These are phyloP conservation scores for Fusarium sp. DNA, from an alignment of 2,329 filamentous ascomycete species.

Conservation along the genomic window DNA sequence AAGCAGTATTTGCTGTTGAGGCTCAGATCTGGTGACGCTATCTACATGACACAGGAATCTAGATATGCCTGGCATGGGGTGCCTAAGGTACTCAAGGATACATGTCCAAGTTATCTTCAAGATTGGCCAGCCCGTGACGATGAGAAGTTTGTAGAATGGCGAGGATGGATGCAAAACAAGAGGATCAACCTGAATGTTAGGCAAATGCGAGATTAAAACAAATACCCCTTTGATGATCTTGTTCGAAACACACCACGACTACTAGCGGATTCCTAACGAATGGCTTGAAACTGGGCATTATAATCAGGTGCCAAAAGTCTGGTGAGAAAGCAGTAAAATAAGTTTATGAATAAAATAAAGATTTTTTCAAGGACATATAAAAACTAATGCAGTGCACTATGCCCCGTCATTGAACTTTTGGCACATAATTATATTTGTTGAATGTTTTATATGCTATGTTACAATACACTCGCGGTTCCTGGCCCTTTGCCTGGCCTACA, in stretches of 20 bases:
- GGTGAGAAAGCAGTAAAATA: too few species aligned
- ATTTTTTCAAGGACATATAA: too few species aligned
- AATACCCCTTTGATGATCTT: neutral
- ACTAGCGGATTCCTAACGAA: neutral
- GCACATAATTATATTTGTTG: neutral
- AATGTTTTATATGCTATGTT: constrained; percentile 6
- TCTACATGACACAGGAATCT: constrained; percentile 87
- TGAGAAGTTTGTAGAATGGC: constrained; percentile 75
- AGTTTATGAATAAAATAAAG: too few species aligned
- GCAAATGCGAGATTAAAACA: constrained; percentile 78
- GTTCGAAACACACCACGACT: neutral
- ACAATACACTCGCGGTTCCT: neutral
- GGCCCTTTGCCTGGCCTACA: neutral
- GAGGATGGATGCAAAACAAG: constrained; percentile 89
- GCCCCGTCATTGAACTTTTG: too few species aligned
- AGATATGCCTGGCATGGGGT: constrained; percentile 97
- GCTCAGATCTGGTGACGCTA: constrained; percentile 85
- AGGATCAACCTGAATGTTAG: constrained; percentile 92
- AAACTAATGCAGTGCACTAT: too few species aligned
- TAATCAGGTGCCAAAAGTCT: neutral
- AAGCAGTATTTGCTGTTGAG: constrained; percentile 71
- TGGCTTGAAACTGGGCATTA: neutral
- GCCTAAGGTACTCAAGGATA: constrained; percentile 83
- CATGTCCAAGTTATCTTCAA: constrained; percentile 80
- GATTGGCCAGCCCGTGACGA: constrained; percentile 75